These are phyloP conservation scores for Candida sithepensis DNA, from an alignment of 805 yeast genomes.

Conservation along the genomic window DNA sequence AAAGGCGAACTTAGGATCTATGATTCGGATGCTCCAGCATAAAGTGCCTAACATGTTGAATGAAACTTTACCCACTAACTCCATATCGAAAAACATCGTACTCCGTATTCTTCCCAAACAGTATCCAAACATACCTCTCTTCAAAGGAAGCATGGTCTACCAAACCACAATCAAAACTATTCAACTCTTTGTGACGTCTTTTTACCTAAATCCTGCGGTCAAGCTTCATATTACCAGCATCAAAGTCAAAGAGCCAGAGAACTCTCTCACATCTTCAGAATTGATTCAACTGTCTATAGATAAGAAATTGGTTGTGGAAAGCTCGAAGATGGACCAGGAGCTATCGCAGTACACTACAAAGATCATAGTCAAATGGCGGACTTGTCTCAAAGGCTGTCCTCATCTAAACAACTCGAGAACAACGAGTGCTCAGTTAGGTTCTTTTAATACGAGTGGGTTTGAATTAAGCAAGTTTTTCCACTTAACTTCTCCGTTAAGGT, in stretches of 20 bases:
- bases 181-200: slow-evolving; percentile 49
- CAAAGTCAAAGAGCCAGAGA: slow-evolving; percentile 29
- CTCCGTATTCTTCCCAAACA: slow-evolving; percentile 57
- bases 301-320: slow-evolving; percentile 16
- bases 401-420: slow-evolving; percentile 36
- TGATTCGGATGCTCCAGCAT: slow-evolving; percentile 43
- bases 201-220: slow-evolving; percentile 51
- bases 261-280: slow-evolving; percentile 22
- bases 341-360: slow-evolving; percentile 43
- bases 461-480: slow-evolving; percentile 10
- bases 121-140: slow-evolving; percentile 49
- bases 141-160: slow-evolving; percentile 55
- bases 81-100: slow-evolving; percentile 43
- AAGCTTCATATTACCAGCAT: slow-evolving; percentile 50
- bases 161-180: slow-evolving; percentile 54
- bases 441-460: slow-evolving; percentile 18
- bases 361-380: slow-evolving; percentile 52
- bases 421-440: slow-evolving; percentile 25
- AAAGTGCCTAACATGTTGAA: slow-evolving; percentile 51
- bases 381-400: slow-evolving; percentile 49
- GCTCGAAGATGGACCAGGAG: slow-evolving; percentile 8
- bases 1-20: slow-evolving; percentile 52
- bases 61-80: slow-evolving; percentile 39
- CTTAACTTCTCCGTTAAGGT: slow-evolving; percentile 5
- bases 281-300: slow-evolving; percentile 25